Evolutionary conservation across 1,139 yeast genomes (phyloP), one percentile per base, ranked within the genome.

Genomic region (Candida sp.): DNA sequence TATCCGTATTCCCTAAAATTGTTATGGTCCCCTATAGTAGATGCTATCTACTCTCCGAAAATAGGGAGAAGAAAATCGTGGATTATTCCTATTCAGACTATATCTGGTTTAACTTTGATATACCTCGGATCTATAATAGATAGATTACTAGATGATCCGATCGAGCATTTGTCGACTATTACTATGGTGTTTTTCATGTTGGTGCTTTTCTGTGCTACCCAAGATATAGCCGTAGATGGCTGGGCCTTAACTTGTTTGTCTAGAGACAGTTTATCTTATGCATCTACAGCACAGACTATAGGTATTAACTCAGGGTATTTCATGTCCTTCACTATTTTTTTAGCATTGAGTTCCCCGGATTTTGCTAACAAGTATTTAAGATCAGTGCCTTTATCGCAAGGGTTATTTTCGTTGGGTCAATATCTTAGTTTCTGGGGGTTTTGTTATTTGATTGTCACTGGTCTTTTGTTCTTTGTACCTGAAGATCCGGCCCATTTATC

Each of bases 211-310:
- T 91, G 97, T 67, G 98, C 99, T 3, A 93, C 99, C 0, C 99
- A 93, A 63, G 99, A 93, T 61, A 93, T 93, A 44, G 98, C 99
- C 1, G 99, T 93, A 12, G 99, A 93, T 65, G 99, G 99, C 5
- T 93, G 99, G 99, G 98, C 98, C 0, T 69, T 93, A 57, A 93
- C 97, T 1, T 81, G 93, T 42, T 70, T 93, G 43, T 82, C 91
- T 15, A 83, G 82, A 22, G 81, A 81, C 36, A 87, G 95, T 21
- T 70, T 93, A 46, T 84, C 95, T n/a, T 93, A 81, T 66, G 99
- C 99, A 0, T 87, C 96, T 4, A 93, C 99, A 0, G 99, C 99
- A 0, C 99, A 93, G 63, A 95, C 99, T 0, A 80, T 93, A 39
- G 99, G 99, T 0, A 76, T 93, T 48, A 93, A 93, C 64, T 77